phyloP scores from a whole-genome alignment of 208 protist species.

The Vickermania ingenoplastis region DNA sequence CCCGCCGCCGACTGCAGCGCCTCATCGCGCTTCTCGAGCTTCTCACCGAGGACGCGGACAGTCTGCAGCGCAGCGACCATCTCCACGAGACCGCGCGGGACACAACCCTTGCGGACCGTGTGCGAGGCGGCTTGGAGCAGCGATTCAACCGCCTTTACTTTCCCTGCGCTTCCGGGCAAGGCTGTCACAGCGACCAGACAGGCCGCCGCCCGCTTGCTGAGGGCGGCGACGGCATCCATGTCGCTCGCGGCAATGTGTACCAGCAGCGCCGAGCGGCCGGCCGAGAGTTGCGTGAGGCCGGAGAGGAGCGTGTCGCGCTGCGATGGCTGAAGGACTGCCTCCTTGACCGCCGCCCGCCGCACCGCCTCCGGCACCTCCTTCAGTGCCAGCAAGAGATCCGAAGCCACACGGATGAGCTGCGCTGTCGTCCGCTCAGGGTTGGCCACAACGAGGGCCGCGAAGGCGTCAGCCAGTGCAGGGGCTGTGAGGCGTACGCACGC shows the following conservation, averaged over 20 bases:
- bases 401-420: background rate
- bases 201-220: background rate
- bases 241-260: no score
- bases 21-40: background rate
- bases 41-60: background rate
- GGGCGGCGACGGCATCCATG: background rate
- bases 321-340: no score
- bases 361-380: background rate
- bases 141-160: no score
- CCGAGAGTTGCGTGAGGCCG: no score
- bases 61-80: background rate
- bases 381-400: background rate
- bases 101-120: no score
- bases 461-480: background rate
- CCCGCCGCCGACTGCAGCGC: background rate
- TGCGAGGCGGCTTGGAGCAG: no score
- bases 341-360: no score
- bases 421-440: background rate
- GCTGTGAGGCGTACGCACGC: background rate
- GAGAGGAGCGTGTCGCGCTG: no score
- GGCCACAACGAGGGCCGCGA: background rate
- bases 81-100: no score
- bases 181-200: no score
- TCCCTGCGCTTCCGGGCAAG: no score
- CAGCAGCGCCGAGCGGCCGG: no score